Evolutionary conservation across 73 alveolate genomes (phyloP).

Genomic region (Paramecium sexaurelia): DNA sequence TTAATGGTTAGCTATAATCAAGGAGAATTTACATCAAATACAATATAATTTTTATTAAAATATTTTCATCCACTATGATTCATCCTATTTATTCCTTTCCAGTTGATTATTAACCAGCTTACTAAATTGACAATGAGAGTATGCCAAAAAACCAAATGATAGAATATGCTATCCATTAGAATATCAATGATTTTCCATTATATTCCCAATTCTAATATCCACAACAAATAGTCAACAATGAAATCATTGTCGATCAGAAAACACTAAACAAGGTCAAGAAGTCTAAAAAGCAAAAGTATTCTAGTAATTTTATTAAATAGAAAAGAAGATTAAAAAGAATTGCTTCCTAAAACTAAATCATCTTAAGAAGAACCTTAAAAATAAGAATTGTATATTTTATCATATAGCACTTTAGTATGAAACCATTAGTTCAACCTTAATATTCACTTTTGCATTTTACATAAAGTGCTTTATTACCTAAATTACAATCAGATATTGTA

Average conservation of each 20-base stretch:
- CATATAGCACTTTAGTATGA: background rate
- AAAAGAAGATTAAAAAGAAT: background rate
- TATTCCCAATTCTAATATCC: background rate
- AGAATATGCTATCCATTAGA: background rate
- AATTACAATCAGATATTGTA: slow-evolving; percentile 47
- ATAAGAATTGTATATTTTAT: background rate
- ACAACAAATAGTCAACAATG: background rate
- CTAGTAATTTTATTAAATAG: background rate
- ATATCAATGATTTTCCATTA: background rate
- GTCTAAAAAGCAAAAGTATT: background rate
- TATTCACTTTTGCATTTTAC: slow-evolving; percentile 4
- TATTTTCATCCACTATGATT: background rate
- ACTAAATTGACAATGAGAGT: background rate
- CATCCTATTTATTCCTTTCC: background rate
- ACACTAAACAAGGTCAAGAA: background rate
- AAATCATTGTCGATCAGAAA: background rate
- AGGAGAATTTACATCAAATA: too few species aligned
- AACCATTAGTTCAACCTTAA: background rate
- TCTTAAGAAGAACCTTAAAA: background rate
- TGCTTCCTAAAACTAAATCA: slow-evolving; percentile 29
- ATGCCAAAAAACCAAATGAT: background rate
- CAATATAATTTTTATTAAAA: background rate
- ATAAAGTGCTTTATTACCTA: background rate
- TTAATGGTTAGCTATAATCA: background rate
- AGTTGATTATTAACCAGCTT: background rate